Base-by-base conservation (phyloP, 495 filamentous ascomycete species). In the Aspergillus carlsbadensis region DNA sequence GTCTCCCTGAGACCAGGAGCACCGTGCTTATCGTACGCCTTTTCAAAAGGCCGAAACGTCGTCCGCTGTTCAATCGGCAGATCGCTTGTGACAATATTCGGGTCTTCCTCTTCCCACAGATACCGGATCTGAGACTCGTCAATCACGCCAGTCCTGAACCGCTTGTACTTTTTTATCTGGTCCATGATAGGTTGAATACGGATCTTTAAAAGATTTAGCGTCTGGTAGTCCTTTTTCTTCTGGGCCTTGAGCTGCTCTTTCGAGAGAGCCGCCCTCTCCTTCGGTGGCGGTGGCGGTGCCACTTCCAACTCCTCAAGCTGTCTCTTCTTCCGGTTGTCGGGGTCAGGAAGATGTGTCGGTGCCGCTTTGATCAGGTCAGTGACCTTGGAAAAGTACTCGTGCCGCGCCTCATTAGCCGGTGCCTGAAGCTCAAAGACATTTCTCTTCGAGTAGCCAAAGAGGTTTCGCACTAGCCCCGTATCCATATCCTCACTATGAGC, bases 121-220 rank as follows among this genome's bases (percentile, higher is more conserved):
- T 97, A 95, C 26, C 80, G 73, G 46, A 95, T 90, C 35, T 84
- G 74, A 3, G 71, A 71, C 41, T 90, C 81, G 15, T 89, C 86
- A 62, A 98, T 85, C 31, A 90, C 81, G 4, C 90, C 87, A 24
- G 82, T 82, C 41, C 90, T 81, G 76, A 98, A 97, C 56, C 87
- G 87, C 66, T 87, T 88, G 69, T 94, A 92, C 56, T 82, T 84
- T 61, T 94, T 89, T 56, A 97, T 89, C 71, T 95, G 88, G 58
- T 98, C 93, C 91, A 98, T 96, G 60, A 96, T 87, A 11, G 88
- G 88, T 70, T 96, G 91, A 49, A 98, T 84, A 21, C 87, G 79
- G 15, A 93, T 79, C 72, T 97, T 98, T 51, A 98, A 74, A 51
- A 87, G 69, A 67, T 97, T 96, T 34, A 96, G 76, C 2, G 82